These are phyloP conservation scores for Hypoxylon sp. DNA, from an alignment of 2,329 filamentous ascomycete genomes.

Conservation along the genomic window DNA sequence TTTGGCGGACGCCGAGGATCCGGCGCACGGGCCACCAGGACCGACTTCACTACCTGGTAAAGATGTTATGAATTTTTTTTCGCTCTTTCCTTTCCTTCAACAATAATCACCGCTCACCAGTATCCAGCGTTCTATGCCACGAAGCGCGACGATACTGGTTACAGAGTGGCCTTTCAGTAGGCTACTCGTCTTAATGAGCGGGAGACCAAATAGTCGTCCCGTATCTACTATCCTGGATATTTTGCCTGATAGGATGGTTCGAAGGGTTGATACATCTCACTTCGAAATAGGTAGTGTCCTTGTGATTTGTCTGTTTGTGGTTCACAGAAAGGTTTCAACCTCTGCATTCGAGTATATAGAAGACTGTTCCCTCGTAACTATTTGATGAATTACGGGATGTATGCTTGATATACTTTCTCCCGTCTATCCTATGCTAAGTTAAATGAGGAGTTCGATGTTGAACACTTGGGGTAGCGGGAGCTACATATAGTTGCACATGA, in stretches of 20 bases:
- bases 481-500: background rate
- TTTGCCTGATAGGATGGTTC: constrained; percentile 83
- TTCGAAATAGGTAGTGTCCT: background rate
- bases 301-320: background rate
- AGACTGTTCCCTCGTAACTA: no score
- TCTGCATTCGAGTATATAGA: no score
- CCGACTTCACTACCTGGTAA: constrained; percentile 7
- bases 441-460: background rate
- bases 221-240: constrained; percentile 91
- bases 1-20: constrained; percentile 11
- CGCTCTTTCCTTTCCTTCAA: constrained; percentile 38
- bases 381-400: no score
- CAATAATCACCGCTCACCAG: constrained; percentile 50
- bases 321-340: background rate
- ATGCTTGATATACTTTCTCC: background rate
- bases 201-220: constrained; percentile 69
- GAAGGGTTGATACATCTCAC: constrained; percentile 80
- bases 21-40: constrained; percentile 27
- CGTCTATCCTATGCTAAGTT: background rate
- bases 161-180: constrained; percentile 53
- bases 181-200: constrained; percentile 53
- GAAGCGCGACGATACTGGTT: constrained; percentile 55
- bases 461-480: background rate
- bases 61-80: constrained; percentile 8
- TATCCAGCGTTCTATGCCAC: constrained; percentile 49